These are phyloP conservation scores for Gymnopilus dilepis DNA, from an alignment of 768 basidiomycete genomes.

Conservation along the genomic window DNA sequence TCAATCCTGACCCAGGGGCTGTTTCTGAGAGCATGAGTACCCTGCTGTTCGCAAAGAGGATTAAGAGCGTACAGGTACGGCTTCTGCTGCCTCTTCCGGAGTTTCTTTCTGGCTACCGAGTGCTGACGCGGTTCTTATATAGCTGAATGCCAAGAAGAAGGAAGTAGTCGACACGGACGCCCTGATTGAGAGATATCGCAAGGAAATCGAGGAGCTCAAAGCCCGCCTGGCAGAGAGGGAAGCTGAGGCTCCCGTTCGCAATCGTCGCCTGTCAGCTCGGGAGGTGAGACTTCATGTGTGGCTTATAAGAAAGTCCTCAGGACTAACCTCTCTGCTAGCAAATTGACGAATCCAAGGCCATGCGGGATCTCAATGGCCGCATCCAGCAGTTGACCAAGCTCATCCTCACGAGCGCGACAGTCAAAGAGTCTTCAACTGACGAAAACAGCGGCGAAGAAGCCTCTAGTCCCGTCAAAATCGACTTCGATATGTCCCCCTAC, in stretches of 20 bases:
- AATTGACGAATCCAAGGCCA: slow-evolving; percentile 84
- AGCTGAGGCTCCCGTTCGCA: slow-evolving; percentile 58
- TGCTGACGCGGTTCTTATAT: background rate
- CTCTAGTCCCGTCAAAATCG: slow-evolving; percentile 83
- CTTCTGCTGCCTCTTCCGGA: slow-evolving; percentile 3
- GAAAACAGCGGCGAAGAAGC: slow-evolving; percentile 81
- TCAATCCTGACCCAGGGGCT: slow-evolving; percentile 84
- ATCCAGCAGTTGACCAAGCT: slow-evolving; percentile 85
- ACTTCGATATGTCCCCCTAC: slow-evolving; percentile 89
- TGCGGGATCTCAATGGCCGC: slow-evolving; percentile 79
- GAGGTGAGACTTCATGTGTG: slow-evolving; percentile 40
- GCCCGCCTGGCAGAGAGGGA: slow-evolving; percentile 72
- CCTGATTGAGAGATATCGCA: slow-evolving; percentile 90
- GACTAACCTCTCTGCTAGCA: slow-evolving; percentile 48
- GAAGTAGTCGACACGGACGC: slow-evolving; percentile 94
- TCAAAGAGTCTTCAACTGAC: slow-evolving; percentile 70
- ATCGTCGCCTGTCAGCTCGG: slow-evolving; percentile 55
- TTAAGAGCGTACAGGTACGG: slow-evolving; percentile 86
- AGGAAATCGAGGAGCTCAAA: slow-evolving; percentile 92
- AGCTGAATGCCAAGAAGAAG: slow-evolving; percentile 89
- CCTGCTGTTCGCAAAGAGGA: slow-evolving; percentile 86
- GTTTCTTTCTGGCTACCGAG: background rate
- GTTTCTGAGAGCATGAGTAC: slow-evolving; percentile 88
- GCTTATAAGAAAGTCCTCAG: background rate
- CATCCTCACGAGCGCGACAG: slow-evolving; percentile 84